Evolutionary conservation across 495 filamentous ascomycete genomes (phyloP), one percentile per base, ranked within the genome.

Genomic region (Baudoinia panamericana): DNA sequence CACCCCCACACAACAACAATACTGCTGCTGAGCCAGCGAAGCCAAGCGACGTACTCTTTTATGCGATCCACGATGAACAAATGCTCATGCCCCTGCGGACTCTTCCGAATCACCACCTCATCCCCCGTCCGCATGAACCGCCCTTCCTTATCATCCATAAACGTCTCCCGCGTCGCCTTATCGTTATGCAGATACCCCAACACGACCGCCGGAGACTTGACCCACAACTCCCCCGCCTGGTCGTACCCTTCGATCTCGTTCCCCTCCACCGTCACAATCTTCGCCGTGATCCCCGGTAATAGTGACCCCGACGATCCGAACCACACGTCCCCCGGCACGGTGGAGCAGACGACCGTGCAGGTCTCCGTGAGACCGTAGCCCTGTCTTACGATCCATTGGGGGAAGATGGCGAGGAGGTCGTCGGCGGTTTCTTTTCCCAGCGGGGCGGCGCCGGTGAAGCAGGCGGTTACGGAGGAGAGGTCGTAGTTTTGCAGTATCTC

Each of bases 351-450:
- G 1, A 90, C 80, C 0, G 85, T 88, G 28, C 63, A 66, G 6
- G 80, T 84, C 54, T 94, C 86, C 5, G 86, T 93, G 52, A 93
- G 65, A 10, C 85, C 86, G 57, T 93, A 94, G 30, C 76, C 85
- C 59, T 94, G 86, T 28, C 78, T 69, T 39, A 93, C 64, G 3
- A 55, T 52, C 64, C 82, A 76, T 2, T 57, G 63, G 0, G 85
- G 82, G 44, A 78, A 84, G 2, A 73, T 48, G 29, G 68, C 67
- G 25, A 71, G 65, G 30, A 90, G 61, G 5, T 80, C 75, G 20
- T 73, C 64, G 0, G 82, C 75, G 0, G 81, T 87, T 59, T 93
- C 84, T 39, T 73, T 65, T 11, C 86, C 86, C 0, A 90, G 62
- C 1, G 86, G 86, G 5, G 86, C 86, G 0, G 86, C 86, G 8